Evolutionary conservation across 495 filamentous ascomycete species (phyloP).

Genomic region (Lasiosphaeriaceae sp.): DNA sequence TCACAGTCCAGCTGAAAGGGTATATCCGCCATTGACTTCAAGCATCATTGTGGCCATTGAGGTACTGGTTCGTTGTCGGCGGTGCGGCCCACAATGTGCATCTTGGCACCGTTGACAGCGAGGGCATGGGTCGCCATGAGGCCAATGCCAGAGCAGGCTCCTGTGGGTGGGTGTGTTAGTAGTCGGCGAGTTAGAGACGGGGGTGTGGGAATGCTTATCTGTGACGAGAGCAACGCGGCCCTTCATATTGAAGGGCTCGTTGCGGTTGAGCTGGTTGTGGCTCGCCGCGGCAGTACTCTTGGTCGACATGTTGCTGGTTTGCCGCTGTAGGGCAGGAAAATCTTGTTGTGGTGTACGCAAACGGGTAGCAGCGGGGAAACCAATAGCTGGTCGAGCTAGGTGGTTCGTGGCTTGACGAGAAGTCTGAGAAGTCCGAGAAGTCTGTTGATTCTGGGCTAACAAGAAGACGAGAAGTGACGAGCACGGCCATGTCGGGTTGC

Average conservation of each 20-base stretch:
- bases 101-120: conserved; percentile 73
- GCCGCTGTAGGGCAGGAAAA: not conserved
- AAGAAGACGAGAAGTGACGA: conserved; percentile 4
- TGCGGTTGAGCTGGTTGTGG: conserved; percentile 45
- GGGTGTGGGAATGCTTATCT: conserved; percentile 25
- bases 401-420: too few relatives aligned
- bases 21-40: conserved; percentile 60
- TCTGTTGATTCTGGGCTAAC: too few relatives aligned
- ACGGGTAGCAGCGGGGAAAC: too few relatives aligned
- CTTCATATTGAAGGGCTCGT: conserved; percentile 58
- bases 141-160: conserved; percentile 53
- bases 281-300: conserved; percentile 31
- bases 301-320: conserved; percentile 41
- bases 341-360: too few relatives aligned
- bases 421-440: too few relatives aligned
- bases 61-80: conserved; percentile 58
- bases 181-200: not conserved
- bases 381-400: too few relatives aligned
- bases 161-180: not conserved
- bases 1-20: conserved; percentile 20
- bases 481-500: not conserved
- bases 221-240: conserved; percentile 61
- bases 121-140: conserved; percentile 79
- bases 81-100: conserved; percentile 79
- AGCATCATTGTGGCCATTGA: conserved; percentile 68